Evolutionary conservation across 345 rosid species (phyloP).

Genomic region (Salix suchowensis): DNA sequence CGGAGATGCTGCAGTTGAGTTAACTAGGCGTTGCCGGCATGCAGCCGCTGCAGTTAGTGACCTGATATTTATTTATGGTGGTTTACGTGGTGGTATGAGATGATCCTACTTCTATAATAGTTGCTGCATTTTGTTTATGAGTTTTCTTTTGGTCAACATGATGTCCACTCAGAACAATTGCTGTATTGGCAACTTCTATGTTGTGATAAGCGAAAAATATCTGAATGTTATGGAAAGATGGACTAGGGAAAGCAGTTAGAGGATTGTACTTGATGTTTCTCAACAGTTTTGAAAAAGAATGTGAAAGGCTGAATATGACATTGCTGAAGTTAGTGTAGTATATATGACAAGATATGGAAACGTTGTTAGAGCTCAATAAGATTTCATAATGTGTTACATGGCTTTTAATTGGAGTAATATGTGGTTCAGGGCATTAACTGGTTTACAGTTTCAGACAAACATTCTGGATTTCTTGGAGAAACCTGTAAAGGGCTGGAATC

Average conservation of each 20-base stretch:
- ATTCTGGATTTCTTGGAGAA: neutral
- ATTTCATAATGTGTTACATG: neutral
- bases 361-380: neutral
- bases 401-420: neutral
- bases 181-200: neutral
- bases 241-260: neutral
- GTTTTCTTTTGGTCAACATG: neutral
- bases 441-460: neutral
- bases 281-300: neutral
- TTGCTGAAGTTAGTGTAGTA: neutral
- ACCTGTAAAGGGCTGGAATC: neutral
- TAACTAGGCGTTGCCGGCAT: slow-evolving; percentile 98
- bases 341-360: neutral
- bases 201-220: neutral
- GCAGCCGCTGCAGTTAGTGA: slow-evolving; percentile 98
- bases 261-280: neutral
- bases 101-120: slow-evolving; percentile 7
- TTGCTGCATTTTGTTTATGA: neutral
- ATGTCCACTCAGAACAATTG: neutral
- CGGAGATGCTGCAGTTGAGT: slow-evolving; percentile 94
- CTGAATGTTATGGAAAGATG: neutral
- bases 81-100: slow-evolving; percentile 93
- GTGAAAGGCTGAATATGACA: neutral
- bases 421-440: neutral
- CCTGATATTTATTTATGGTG: slow-evolving; percentile 90